Evolutionary conservation across 805 yeast species (phyloP).

Genomic region (Saccharomycopsis fermentans): DNA sequence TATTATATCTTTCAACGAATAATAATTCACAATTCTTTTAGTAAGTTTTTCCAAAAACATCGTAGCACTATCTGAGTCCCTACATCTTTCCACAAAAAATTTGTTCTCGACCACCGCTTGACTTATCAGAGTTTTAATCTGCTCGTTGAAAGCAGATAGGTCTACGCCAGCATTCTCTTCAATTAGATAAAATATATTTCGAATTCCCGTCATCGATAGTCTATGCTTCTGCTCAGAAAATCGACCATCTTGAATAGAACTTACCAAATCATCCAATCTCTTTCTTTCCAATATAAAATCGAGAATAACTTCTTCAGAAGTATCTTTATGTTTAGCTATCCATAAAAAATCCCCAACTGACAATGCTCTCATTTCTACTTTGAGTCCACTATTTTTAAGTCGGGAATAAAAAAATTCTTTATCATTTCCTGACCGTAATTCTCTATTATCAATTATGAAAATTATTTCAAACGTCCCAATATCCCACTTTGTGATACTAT

Average conservation of each 20-base stretch:
- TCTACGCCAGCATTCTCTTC: conserved; percentile 58
- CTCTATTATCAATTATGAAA: conserved; percentile 72
- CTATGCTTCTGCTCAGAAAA: conserved; percentile 81
- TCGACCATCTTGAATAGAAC: conserved; percentile 80
- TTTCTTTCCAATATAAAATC: conserved; percentile 87
- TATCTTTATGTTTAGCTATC: conserved; percentile 61
- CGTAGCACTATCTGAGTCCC: conserved; percentile 65
- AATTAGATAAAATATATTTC: conserved; percentile 61
- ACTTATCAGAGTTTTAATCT: conserved; percentile 69
- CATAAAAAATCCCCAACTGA: conserved; percentile 84
- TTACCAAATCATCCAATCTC: conserved; percentile 73
- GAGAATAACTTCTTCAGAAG: conserved; percentile 55
- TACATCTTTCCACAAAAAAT: conserved; percentile 60
- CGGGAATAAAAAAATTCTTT: conserved; percentile 59
- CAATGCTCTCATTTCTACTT: conserved; percentile 44
- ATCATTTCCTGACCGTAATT: conserved; percentile 56
- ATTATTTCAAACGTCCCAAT: conserved; percentile 47
- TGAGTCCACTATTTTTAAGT: conserved; percentile 38
- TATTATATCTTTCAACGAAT: conserved; percentile 31
- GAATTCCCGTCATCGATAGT: conserved; percentile 56
- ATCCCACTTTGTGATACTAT: conserved; percentile 42
- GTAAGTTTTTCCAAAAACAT: conserved; percentile 45
- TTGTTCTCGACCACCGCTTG: conserved; percentile 54
- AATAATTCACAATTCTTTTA: conserved; percentile 31
- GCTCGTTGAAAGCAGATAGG: conserved; percentile 39